Conservation (phyloP, 1,284 basidiomycete genomes). For the Boletellus sp. region DNA sequence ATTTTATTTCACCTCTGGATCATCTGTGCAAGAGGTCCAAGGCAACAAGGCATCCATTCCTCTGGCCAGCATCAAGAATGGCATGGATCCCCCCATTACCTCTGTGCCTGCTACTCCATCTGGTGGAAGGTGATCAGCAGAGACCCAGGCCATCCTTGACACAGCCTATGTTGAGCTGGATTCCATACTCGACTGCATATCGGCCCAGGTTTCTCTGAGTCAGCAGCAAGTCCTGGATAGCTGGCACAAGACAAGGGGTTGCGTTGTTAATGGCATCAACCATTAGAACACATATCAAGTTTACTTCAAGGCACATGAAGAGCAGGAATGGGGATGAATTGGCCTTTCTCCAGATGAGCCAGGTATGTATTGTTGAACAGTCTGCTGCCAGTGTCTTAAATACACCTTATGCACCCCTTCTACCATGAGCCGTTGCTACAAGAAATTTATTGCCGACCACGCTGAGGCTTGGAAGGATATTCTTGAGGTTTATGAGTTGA, state of each 20-base stretch:
- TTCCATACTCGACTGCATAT: neutral
- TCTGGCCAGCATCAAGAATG: too few species aligned
- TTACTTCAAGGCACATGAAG: neutral
- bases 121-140: neutral
- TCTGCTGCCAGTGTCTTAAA: too few species aligned
- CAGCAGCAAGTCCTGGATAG: neutral
- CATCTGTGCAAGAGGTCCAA: too few species aligned
- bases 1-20: too few species aligned
- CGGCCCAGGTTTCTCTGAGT: neutral
- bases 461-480: neutral
- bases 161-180: neutral
- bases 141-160: neutral
- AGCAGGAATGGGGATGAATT: neutral
- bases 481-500: neutral
- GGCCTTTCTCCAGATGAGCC: neutral
- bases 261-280: neutral
- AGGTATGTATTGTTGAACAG: too few species aligned
- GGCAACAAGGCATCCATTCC: too few species aligned
- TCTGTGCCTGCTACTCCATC: neutral
- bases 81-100: neutral
- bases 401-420: too few species aligned
- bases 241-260: neutral
- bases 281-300: neutral
- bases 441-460: neutral
- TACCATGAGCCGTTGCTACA: neutral